These are phyloP conservation scores for Trypanosoma rangeli DNA, from an alignment of 208 protist genomes.

Conservation along the genomic window DNA sequence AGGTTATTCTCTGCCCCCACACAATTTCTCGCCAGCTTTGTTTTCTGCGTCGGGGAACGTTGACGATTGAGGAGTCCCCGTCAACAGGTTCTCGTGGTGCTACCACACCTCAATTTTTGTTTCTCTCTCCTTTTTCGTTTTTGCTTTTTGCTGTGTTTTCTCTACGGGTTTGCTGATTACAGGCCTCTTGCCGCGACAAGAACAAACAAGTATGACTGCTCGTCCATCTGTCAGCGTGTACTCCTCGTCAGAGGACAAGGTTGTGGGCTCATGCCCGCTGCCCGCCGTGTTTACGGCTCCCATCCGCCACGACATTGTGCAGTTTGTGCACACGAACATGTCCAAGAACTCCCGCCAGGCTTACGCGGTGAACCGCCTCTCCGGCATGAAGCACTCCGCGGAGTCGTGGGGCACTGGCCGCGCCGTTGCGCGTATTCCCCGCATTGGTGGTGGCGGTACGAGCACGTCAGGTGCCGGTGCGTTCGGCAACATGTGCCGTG, in stretches of 20 bases:
- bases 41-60: conserved; percentile 72
- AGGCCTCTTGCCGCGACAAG: conserved; percentile 30
- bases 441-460: conserved; percentile 98
- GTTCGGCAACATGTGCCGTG: conserved; percentile 99
- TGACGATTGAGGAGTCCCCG: conserved; percentile 55
- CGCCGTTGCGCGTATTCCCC: conserved; percentile 99
- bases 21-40: conserved; percentile 56
- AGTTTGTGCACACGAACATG: conserved; percentile 97
- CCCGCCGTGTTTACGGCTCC: conserved; percentile 86
- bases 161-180: background rate
- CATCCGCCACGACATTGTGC: conserved; percentile 85
- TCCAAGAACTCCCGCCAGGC: conserved; percentile 98
- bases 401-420: conserved; percentile 99
- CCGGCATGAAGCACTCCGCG: conserved; percentile 97
- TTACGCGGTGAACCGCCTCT: conserved; percentile 93
- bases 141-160: background rate
- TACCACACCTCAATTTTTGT: background rate
- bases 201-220: conserved; percentile 63
- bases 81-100: background rate
- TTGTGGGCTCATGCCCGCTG: conserved; percentile 71
- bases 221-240: conserved; percentile 89
- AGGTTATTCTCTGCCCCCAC: conserved; percentile 78
- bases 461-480: conserved; percentile 98
- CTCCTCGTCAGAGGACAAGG: conserved; percentile 75
- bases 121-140: background rate